Conservation (phyloP, 805 yeast genomes). For the Starmerella sirachaensis region DNA sequence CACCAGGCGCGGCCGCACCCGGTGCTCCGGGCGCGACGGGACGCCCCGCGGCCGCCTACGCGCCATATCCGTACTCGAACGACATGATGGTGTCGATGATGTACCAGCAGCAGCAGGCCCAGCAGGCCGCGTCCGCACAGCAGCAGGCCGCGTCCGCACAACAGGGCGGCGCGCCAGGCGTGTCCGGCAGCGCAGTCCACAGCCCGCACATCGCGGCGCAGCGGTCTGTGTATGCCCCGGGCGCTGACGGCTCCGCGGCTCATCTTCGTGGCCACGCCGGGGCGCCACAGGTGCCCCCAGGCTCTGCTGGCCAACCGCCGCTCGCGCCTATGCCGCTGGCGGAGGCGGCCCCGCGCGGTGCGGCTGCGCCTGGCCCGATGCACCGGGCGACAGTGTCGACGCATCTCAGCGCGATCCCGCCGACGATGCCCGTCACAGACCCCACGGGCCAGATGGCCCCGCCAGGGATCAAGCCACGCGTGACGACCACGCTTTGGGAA, state of each 20-base stretch:
- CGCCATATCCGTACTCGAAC: conserved; percentile 11
- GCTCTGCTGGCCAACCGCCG: conserved; percentile 6
- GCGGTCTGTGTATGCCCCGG: conserved; percentile 8
- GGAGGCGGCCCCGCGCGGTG: conserved; percentile 6
- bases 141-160: conserved; percentile 11
- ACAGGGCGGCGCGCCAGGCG: conserved; percentile 5
- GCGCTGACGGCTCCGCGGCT: conserved; percentile 1
- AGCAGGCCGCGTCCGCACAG: conserved; percentile 6
- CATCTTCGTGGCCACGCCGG: conserved; percentile 11
- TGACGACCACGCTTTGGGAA: conserved; percentile 84
- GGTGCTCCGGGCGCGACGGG: background rate
- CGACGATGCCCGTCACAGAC: conserved; percentile 27
- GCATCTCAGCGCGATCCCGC: conserved; percentile 20
- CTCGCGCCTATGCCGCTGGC: conserved; percentile 10
- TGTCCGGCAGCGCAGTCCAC: conserved; percentile 1
- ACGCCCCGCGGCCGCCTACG: background rate
- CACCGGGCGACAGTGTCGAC: conserved; percentile 19
- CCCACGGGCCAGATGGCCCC: conserved; percentile 32
- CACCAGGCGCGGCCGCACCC: conserved; percentile 10
- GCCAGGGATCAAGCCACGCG: conserved; percentile 39
- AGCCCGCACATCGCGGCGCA: conserved; percentile 9
- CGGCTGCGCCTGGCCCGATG: conserved; percentile 5
- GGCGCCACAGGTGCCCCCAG: conserved; percentile 4
- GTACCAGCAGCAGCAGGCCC: conserved; percentile 14
- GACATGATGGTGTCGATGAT: conserved; percentile 14